phyloP scores from a whole-genome alignment of 371 early-diverging fungal species.

The Zopfochytrium polystomum region DNA sequence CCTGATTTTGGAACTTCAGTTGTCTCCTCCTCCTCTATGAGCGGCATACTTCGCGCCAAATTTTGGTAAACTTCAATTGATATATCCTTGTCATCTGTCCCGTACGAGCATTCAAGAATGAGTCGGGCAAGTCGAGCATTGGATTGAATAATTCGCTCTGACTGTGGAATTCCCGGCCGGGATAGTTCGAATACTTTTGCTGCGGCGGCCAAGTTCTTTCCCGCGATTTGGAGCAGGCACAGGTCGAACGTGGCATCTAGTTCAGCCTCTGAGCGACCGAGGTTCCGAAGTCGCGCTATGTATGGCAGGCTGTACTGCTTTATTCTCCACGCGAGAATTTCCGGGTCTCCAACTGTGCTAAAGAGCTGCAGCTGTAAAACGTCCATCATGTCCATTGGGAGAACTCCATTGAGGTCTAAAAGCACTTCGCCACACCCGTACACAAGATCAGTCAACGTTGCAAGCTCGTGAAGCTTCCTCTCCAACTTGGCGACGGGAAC shows the following conservation, averaged over 20 bases:
- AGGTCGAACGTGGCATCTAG: background rate
- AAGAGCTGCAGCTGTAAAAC: constrained; percentile 53
- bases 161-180: background rate
- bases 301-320: constrained; percentile 57
- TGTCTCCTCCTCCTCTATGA: background rate
- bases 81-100: background rate
- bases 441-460: too few relatives aligned
- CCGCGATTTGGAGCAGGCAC: constrained; percentile 12
- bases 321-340: constrained; percentile 52
- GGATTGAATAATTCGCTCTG: constrained; percentile 11
- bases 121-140: constrained; percentile 9
- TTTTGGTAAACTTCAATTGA: constrained; percentile 10
- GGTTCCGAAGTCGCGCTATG: constrained; percentile 34
- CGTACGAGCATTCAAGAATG: constrained; percentile 29
- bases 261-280: background rate
- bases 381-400: too few relatives aligned
- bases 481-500: constrained; percentile 51
- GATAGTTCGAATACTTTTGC: constrained; percentile 20
- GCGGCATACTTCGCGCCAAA: constrained; percentile 19
- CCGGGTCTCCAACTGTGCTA: constrained; percentile 35
- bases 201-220: constrained; percentile 12
- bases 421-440: too few relatives aligned
- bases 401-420: too few relatives aligned
- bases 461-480: too few relatives aligned
- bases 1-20: background rate